Base-by-base conservation (phyloP, 2,329 filamentous ascomycete species). In the Hypoxylon sp. region DNA sequence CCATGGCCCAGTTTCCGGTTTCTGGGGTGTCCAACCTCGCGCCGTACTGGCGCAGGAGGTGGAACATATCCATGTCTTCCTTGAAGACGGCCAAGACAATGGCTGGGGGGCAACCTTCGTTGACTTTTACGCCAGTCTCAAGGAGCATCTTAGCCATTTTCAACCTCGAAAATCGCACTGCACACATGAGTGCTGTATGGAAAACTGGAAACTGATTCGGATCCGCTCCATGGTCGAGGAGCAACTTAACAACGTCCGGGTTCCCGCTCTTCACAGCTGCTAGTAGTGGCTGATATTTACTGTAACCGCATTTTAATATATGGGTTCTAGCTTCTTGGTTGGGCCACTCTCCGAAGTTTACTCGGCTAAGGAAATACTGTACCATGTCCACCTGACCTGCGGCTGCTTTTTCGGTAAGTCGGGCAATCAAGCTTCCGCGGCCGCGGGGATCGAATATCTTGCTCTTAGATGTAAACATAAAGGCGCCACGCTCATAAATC, bases 1-100 rank as follows among this genome's bases (percentile, higher is more conserved):
- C 48, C 72, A 72, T 67, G 1, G 66, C 66, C 66, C 59, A 71
- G 13, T 53, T 61, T 3, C 72, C 72, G 1, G 68, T 71, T 14
- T 71, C 66, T 1, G 72, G 68, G 0, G 70, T 72, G 17, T 73
- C 66, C 2, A 73, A 61, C 30, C 20, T 66, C 2, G 72, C 70
- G 13, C 68, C 68, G 17, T 56, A 20, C 4, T 65, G 35, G 2
- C 66, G 61, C 14, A 73, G 42, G 20, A 73, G 55, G 22, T 50
- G 64, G 48, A 72, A 70, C 49, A 72, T 64, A n/a, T 58, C 57
- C 37, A 70, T 31, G 22, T 54, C 6, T 17, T 73, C 71, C 33
- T 62, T 72, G 10, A 61, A 60, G 6, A 73, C 60, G 6, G 71
- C 22, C 4, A 59, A 20, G 33, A 53, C 17, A 70, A 53, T 48